These are phyloP conservation scores for Phialemoniopsis sp. DNA, from an alignment of 2,329 filamentous ascomycete genomes.

Conservation along the genomic window DNA sequence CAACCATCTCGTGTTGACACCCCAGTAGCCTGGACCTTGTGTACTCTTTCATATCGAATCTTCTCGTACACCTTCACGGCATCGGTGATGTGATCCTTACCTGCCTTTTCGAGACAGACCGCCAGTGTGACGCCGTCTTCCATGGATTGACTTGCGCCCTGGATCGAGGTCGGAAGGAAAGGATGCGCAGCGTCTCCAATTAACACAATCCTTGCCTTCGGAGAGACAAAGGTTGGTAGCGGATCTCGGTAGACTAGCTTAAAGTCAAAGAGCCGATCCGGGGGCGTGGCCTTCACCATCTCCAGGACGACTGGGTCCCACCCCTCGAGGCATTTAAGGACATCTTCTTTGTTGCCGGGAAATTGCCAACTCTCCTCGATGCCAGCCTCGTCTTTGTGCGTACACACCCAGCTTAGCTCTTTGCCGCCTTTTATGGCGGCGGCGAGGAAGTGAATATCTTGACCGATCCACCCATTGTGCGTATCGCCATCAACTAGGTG, in stretches of 20 bases:
- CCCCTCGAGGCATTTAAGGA: slow-evolving; percentile 32
- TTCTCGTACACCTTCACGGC: slow-evolving; percentile 22
- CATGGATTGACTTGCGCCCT: slow-evolving; percentile 33
- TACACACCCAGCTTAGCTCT: slow-evolving; percentile 51
- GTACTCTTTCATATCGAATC: slow-evolving; percentile 21
- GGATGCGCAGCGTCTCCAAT: slow-evolving; percentile 36
- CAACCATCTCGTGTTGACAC: slow-evolving; percentile 22
- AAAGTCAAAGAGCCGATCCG: slow-evolving; percentile 29
- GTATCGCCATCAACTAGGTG: slow-evolving; percentile 44
- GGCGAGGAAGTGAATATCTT: slow-evolving; percentile 47
- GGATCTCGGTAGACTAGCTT: slow-evolving; percentile 27
- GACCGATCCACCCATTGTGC: slow-evolving; percentile 48
- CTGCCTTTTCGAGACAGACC: slow-evolving; percentile 20
- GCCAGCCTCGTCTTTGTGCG: slow-evolving; percentile 40
- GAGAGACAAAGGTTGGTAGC: slow-evolving; percentile 25
- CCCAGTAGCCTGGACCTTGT: slow-evolving; percentile 23
- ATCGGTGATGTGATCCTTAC: slow-evolving; percentile 12
- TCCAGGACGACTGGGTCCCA: slow-evolving; percentile 43
- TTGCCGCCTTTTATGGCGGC: slow-evolving; percentile 47
- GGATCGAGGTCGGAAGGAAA: slow-evolving; percentile 32
- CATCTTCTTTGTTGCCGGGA: slow-evolving; percentile 32
- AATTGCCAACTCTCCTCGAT: slow-evolving; percentile 42
- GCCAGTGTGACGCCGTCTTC: slow-evolving; percentile 35
- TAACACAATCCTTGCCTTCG: slow-evolving; percentile 25
- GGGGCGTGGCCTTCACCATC: slow-evolving; percentile 35